Percentiles rank a stretch among this genome's conserved stretches.
Evolutionary conservation across 2,329 filamentous ascomycete species (phyloP).

Genomic region (Furcasterigmium sp.): DNA sequence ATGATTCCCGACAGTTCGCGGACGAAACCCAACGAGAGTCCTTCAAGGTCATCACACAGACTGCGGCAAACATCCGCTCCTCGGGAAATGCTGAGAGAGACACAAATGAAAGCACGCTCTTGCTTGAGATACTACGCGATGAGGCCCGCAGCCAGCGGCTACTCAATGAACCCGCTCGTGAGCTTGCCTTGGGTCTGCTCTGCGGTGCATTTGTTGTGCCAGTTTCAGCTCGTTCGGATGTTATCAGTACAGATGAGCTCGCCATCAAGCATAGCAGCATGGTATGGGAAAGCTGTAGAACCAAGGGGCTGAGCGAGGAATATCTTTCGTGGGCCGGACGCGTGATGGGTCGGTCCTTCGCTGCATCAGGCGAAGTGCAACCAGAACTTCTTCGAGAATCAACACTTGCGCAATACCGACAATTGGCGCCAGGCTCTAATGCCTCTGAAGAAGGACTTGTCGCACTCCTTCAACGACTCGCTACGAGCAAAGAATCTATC

Average conservation of each 20-base stretch:
- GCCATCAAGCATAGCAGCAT: conserved; percentile 58
- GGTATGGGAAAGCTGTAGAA: conserved; percentile 71
- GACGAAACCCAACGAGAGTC: conserved; percentile 43
- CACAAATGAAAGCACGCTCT: conserved; percentile 71
- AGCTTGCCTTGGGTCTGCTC: conserved; percentile 66
- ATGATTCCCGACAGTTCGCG: conserved; percentile 48
- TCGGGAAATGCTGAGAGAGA: conserved; percentile 65
- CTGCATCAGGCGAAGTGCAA: conserved; percentile 65
- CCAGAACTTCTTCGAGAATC: conserved; percentile 57
- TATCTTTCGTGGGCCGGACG: conserved; percentile 84
- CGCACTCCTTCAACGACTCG: conserved; percentile 54
- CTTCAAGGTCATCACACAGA: conserved; percentile 63
- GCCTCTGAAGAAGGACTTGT: conserved; percentile 61
- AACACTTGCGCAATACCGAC: conserved; percentile 43
- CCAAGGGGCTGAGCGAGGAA: conserved; percentile 55
- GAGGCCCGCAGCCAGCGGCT: conserved; percentile 56
- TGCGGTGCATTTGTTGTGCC: conserved; percentile 69
- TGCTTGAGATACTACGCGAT: conserved; percentile 77
- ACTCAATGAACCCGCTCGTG: conserved; percentile 63
- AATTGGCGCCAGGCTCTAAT: conserved; percentile 38
- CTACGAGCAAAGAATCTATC: conserved; percentile 49
- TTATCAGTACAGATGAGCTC: conserved; percentile 62
- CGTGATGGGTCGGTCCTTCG: conserved; percentile 79
- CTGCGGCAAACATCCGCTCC: conserved; percentile 61
- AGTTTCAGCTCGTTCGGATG: conserved; percentile 49